These are phyloP conservation scores for Fraxinus ornus DNA, from an alignment of 305 asterid species.

Conservation along the genomic window DNA sequence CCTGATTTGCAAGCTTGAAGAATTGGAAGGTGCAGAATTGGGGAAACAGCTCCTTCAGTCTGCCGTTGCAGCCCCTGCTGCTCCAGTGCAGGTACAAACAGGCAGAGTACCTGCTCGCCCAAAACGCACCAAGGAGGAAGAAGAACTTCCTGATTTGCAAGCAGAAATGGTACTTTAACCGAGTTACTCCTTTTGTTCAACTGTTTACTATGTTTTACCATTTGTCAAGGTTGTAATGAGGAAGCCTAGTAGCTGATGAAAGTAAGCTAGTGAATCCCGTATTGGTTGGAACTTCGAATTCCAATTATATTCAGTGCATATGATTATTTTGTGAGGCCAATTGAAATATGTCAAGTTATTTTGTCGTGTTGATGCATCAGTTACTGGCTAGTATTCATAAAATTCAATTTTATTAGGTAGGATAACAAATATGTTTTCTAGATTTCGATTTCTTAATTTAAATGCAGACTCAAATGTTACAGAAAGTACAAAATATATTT, in stretches of 20 bases:
- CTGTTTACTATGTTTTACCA: too few relatives aligned
- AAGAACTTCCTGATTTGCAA: too few relatives aligned
- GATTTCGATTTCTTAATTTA: background rate
- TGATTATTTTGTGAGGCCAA: background rate
- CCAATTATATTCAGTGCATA: background rate
- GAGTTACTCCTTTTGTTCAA: too few relatives aligned
- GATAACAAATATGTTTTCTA: background rate
- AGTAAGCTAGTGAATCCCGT: background rate
- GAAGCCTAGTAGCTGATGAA: background rate
- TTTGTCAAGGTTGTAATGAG: too few relatives aligned
- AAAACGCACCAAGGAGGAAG: too few relatives aligned
- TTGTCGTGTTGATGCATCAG: background rate
- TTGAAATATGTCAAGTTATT: background rate
- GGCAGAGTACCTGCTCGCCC: too few relatives aligned
- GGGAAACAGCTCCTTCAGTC: constrained; percentile 48
- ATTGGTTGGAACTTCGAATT: background rate
- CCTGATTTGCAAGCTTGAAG: too few relatives aligned
- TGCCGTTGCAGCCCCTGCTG: constrained; percentile 37
- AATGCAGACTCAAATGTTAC: background rate
- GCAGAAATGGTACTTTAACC: too few relatives aligned
- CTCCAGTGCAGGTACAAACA: constrained; percentile 25
- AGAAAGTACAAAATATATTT: background rate
- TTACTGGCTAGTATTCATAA: background rate
- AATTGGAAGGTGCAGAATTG: constrained; percentile 41
- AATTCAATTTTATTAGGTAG: background rate